Percentiles rank a stretch among this genome's conserved stretches.
Evolutionary conservation across 2,329 filamentous ascomycete species (phyloP).

Genomic region (Aspergillus thermomutatus): DNA sequence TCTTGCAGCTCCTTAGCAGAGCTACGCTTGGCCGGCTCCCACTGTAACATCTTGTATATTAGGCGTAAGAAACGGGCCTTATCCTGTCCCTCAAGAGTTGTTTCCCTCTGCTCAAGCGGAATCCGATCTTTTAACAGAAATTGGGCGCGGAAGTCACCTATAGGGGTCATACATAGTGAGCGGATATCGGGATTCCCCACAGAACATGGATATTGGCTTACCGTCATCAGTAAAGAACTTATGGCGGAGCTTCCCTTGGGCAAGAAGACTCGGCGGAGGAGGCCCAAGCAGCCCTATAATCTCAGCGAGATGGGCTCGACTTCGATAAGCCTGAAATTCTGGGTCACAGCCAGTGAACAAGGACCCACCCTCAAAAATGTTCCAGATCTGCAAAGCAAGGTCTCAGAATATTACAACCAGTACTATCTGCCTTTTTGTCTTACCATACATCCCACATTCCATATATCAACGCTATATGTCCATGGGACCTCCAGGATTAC

Average conservation of each 20-base stretch:
- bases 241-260: slow-evolving; percentile 23
- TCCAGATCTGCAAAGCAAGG: slow-evolving; percentile 42
- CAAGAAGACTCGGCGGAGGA: slow-evolving; percentile 38
- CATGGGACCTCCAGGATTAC: slow-evolving; percentile 48
- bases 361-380: slow-evolving; percentile 46
- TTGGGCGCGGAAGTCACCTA: slow-evolving; percentile 26
- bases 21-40: slow-evolving; percentile 29
- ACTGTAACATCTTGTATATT: slow-evolving; percentile 37
- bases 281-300: slow-evolving; percentile 47
- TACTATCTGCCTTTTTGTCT: slow-evolving; percentile 15
- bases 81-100: slow-evolving; percentile 32
- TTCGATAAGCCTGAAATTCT: slow-evolving; percentile 39
- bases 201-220: slow-evolving; percentile 13
- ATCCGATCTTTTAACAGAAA: slow-evolving; percentile 17
- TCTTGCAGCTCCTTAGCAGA: slow-evolving; percentile 27
- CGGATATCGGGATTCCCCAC: neutral
- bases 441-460: slow-evolving; percentile 53
- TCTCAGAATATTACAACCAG: slow-evolving; percentile 4
- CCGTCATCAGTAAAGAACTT: slow-evolving; percentile 43
- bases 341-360: slow-evolving; percentile 45
- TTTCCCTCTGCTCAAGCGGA: slow-evolving; percentile 40
- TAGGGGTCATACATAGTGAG: slow-evolving; percentile 6
- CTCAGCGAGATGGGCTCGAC: slow-evolving; percentile 48
- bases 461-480: slow-evolving; percentile 50
- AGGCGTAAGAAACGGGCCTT: slow-evolving; percentile 29